A percentile compares a stretch with the other conserved stretches of the same genome.
Conservation (phyloP, 352 stramenopile species). For the Pilasporangium apinafurcum region DNA sequence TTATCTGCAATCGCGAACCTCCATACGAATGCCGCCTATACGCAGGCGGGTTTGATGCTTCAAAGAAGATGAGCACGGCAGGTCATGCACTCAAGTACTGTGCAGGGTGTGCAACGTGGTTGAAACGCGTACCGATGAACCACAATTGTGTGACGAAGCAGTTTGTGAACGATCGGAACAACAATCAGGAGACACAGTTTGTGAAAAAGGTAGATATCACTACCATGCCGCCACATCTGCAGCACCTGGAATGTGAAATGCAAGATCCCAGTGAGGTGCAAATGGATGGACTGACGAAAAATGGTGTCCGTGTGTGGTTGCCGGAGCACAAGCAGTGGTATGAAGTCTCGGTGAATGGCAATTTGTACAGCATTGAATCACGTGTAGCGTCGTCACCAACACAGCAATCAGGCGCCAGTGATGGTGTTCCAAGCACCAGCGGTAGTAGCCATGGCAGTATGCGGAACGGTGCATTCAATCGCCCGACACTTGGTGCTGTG, state of each 20-base stretch:
- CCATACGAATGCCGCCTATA: conserved; percentile 65
- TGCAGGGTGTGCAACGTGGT: conserved; percentile 32
- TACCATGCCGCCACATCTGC: conserved; percentile 15
- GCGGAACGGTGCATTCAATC: conserved; percentile 64
- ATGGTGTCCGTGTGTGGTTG: conserved; percentile 74
- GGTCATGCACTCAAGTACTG: conserved; percentile 69
- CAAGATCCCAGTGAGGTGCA: conserved; percentile 27
- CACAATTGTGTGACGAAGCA: conserved; percentile 36
- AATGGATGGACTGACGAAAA: conserved; percentile 75
- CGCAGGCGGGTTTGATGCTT: conserved; percentile 61
- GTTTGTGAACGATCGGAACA: conserved; percentile 8
- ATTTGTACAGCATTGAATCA: conserved; percentile 59
- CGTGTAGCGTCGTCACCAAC: conserved; percentile 13
- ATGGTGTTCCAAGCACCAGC: conserved; percentile 5
- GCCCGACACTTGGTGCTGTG: conserved; percentile 28
- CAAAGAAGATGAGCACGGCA: conserved; percentile 43
- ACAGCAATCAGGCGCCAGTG: too few species aligned
- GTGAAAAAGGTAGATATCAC: background rate
- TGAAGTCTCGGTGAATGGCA: conserved; percentile 77
- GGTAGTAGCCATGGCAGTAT: conserved; percentile 9
- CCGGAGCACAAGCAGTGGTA: conserved; percentile 68
- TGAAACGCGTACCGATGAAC: conserved; percentile 31
- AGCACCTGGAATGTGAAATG: conserved; percentile 40
- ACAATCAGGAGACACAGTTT: conserved; percentile 1
- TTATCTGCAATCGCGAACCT: conserved; percentile 46